Evolutionary conservation across 176 grass and related monocot species (phyloP), one percentile per base, ranked within the genome.

Genomic region (Alopecurus myosuroides): DNA sequence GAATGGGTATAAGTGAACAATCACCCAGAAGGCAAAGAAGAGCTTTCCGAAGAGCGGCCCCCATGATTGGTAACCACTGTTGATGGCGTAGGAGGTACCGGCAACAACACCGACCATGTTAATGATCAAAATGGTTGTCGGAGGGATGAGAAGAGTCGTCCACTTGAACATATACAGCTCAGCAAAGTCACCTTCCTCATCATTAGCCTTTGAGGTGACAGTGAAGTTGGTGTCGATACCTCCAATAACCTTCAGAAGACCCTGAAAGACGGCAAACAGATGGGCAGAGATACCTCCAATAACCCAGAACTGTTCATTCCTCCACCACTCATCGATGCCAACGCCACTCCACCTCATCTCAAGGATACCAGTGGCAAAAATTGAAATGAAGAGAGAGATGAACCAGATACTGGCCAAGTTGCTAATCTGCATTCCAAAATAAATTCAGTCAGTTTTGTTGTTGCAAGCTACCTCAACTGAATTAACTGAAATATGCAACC

Each of bases 291-390:
- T 90, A 63, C 94, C 94, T 84, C 94, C 94, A 84, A 97, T 97
- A 44, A 97, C 94, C 94, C 94, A 97, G 87, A 97, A 97, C 73
- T 97, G 94, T 44, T 97, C 94, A 50, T 97, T 97, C 70, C 94
- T 97, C 94, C 94, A 97, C 94, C 94, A 97, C 71, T 97, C 94
- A 0, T 97, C 94, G 29, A 97, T 94, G 19, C 91, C 89, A 58
- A 97, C 94, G 56, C 94, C 94, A 82, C 94, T 97, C 94, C 94
- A 97, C 83, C 94, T 90, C 94, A 97, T 97, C 87, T 97, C 94
- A 8, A 97, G 87, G 67, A 97, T 97, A 86, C 94, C 94, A 13
- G 94, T 97, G 51, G 94, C 94, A 17, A 97, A 97, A 82, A 97
- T 97, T 35, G 94, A 97, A 68, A 97, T 52, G 81, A 97, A 97